Base-by-base conservation (phyloP, 306 rosid species). In the Sophora flavescens region DNA sequence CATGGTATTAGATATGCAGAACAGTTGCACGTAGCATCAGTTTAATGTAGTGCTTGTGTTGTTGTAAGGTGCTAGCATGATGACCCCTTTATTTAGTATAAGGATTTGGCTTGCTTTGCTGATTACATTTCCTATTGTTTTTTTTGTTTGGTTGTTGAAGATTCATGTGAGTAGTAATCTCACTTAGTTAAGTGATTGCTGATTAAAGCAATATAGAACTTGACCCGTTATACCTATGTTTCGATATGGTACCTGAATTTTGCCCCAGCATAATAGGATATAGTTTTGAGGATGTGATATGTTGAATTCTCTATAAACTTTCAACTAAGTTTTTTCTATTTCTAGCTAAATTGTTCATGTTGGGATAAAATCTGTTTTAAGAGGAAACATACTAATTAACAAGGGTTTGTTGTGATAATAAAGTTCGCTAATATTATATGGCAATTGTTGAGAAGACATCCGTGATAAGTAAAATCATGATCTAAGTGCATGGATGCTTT, bases 31-130 rank as follows among this genome's bases (percentile, higher is more conserved):
- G 69, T 75, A 68, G 63, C n/a, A n/a, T n/a, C 39, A 71, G 57
- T 73, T 17, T 51, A 18, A 17, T 63, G 68, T 51, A 60, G 42
- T n/a, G n/a, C n/a, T n/a, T n/a, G 78, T 79, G 88, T 72, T 72
- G 68, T 63, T 77, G 59, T 65, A 53, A 60, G 70, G 70, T n/a
- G n/a, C n/a, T n/a, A n/a, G n/a, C n/a, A n/a, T n/a, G n/a, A n/a
- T 70, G 32, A 33, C 60, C 44, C 35, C 8, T 67, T 35, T 64
- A 7, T 63, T 3, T 54, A 26, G 30, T 30, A 38, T 53, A n/a
- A 68, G 65, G 44, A 58, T 71, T 77, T 82, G 1, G 67, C 51
- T 33, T 52, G 73, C 13, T 60, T 22, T 68, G 45, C 32, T 65
- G n/a, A n/a, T n/a, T 59, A 28, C 56, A 22, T 48, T 77, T 76